Evolutionary conservation across 148 eudicot genomes (phyloP), one percentile per base, ranked within the genome.

Genomic region (Polygonum maritimum): DNA sequence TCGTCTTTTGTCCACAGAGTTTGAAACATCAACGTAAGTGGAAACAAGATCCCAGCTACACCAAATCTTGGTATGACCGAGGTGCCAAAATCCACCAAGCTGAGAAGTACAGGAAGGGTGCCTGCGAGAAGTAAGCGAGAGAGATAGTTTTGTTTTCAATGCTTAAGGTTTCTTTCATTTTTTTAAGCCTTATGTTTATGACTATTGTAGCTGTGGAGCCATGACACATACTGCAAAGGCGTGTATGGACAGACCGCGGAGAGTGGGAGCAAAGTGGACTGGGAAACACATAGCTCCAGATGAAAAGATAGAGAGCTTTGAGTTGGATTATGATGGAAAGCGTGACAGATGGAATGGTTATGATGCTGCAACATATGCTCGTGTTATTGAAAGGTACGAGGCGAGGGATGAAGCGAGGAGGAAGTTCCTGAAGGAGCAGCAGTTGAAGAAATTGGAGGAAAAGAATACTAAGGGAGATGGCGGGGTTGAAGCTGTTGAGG

Each of bases 241-340:
- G 67, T 91, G 98, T 84, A 87, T 90, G 93, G 98, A 94, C 7
- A 91, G 98, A 82, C 97, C 98, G n/a, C 87, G 97, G 48, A 94
- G 86, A 82, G 58, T 87, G 69, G 95, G 98, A 76, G 98, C 98
- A 21, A 94, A 87, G 78, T 91, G 88, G 85, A 88, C 97, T 0
- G 89, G 86, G 36, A 91, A 90, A 73, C 79, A 83, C 81, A 94
- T 94, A 69, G 95, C 97, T 5, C 82, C 97, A 11, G 98, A 94
- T 85, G 98, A 94, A 85, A 87, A 91, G 77, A 82, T 91, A 75
- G 95, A 94, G 83, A 79, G 83, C 16, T 88, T 94, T 80, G 96
- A 92, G 86, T 83, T 94, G 31, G 97, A 94, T 83, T 94, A 86
- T 76, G 98, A 94, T 85, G 97, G 97, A 16, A 94, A 94, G 81